Evolutionary conservation across 352 stramenopile genomes (phyloP).

Genomic region (Globisporangium viniferum): DNA sequence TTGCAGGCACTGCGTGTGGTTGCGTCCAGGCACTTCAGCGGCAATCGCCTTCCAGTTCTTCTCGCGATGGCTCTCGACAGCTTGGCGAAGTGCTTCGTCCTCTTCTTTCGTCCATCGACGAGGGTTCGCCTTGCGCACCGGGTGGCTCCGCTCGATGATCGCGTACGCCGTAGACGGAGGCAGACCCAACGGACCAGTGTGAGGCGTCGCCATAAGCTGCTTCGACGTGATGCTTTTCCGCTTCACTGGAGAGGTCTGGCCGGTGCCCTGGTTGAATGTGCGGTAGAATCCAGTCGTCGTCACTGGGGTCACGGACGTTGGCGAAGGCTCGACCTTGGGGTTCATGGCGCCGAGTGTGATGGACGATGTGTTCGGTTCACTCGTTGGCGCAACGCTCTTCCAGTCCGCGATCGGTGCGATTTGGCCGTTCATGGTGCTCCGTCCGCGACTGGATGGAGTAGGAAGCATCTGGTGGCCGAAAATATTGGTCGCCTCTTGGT

Average conservation of each 20-base stretch:
- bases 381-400: conserved; percentile 11
- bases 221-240: conserved; percentile 78
- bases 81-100: conserved; percentile 79
- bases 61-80: conserved; percentile 84
- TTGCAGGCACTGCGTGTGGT: conserved; percentile 91
- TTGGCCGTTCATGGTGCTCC: not conserved
- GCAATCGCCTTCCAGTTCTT: conserved; percentile 93
- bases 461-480: conserved; percentile 10
- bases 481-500: not conserved
- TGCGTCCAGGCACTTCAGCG: conserved; percentile 78
- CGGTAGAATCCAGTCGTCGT: conserved; percentile 29
- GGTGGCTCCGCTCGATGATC: conserved; percentile 28
- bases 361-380: not conserved
- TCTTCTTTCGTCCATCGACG: conserved; percentile 87
- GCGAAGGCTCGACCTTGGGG: conserved; percentile 27
- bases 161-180: conserved; percentile 16
- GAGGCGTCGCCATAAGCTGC: conserved; percentile 50
- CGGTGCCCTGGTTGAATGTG: conserved; percentile 23
- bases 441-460: conserved; percentile 11
- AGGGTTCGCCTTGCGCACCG: conserved; percentile 64
- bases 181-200: conserved; percentile 20
- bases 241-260: conserved; percentile 60
- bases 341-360: conserved; percentile 4
- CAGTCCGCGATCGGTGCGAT: conserved; percentile 10
- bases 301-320: conserved; percentile 41